These are phyloP conservation scores for Diaporthe caulivora DNA, from an alignment of 2,329 filamentous ascomycete genomes.

Conservation along the genomic window DNA sequence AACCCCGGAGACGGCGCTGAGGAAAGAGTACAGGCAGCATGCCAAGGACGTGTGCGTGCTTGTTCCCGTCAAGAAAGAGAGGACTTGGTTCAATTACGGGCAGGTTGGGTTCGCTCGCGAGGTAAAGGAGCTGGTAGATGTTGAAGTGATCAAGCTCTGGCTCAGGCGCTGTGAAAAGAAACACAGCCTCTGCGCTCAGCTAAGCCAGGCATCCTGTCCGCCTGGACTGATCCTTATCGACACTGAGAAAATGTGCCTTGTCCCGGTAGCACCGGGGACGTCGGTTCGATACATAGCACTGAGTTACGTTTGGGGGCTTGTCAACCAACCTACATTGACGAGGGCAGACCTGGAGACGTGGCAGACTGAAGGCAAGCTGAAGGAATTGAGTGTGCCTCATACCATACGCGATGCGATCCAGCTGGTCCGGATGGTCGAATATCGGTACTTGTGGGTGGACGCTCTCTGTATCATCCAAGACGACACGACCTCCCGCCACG, in stretches of 20 bases:
- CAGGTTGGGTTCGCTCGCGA: not conserved
- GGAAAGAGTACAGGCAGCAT: not conserved
- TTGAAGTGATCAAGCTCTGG: conserved; percentile 4
- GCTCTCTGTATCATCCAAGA: conserved; percentile 42
- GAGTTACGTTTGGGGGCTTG: conserved; percentile 47
- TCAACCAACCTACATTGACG: not conserved
- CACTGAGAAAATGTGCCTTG: not conserved
- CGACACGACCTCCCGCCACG: conserved; percentile 28
- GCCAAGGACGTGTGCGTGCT: not conserved
- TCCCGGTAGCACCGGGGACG: not conserved
- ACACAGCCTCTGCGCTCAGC: not conserved
- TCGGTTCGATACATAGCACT: not conserved
- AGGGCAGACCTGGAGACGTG: not conserved
- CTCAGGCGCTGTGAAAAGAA: not conserved
- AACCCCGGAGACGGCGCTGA: not conserved
- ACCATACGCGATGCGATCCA: conserved; percentile 39
- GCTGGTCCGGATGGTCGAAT: conserved; percentile 28
- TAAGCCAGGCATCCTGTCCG: not conserved
- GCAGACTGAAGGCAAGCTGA: not conserved
- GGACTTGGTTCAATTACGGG: too few species aligned
- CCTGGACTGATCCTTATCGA: conserved; percentile 9
- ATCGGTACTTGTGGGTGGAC: conserved; percentile 42
- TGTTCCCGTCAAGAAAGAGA: not conserved
- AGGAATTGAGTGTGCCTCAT: not conserved
- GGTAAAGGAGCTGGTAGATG: not conserved